Evolutionary conservation across 2,329 filamentous ascomycete species (phyloP).

Genomic region (Calonectria henricotiae): DNA sequence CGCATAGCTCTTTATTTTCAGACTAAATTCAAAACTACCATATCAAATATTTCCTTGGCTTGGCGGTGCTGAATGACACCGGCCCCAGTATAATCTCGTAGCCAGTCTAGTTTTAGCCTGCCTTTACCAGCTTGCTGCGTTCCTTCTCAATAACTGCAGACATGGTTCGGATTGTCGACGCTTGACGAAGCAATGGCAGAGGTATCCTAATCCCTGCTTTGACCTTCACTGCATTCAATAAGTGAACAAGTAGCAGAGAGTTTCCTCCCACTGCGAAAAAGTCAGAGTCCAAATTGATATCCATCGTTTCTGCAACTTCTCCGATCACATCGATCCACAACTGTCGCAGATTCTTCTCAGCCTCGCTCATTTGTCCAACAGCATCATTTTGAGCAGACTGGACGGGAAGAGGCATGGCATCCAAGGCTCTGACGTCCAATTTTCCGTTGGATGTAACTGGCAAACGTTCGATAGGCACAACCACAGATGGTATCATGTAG

Average conservation of each 20-base stretch:
- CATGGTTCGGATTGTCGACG: slow-evolving; percentile 61
- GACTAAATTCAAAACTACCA: no score
- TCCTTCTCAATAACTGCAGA: slow-evolving; percentile 44
- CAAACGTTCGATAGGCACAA: not conserved
- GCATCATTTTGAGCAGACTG: not conserved
- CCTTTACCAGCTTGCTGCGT: not conserved
- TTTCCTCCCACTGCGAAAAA: slow-evolving; percentile 64
- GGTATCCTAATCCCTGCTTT: slow-evolving; percentile 46
- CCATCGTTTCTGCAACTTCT: not conserved
- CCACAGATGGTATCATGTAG: slow-evolving; percentile 4
- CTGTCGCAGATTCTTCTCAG: not conserved
- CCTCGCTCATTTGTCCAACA: not conserved
- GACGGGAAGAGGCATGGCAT: not conserved
- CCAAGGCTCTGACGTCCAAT: not conserved
- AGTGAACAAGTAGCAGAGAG: slow-evolving; percentile 60
- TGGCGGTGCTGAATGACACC: not conserved
- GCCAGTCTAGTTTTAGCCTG: not conserved
- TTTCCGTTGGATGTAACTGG: not conserved
- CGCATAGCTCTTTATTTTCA: no score
- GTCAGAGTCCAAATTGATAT: slow-evolving; percentile 49
- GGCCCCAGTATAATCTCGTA: not conserved
- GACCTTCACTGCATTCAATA: slow-evolving; percentile 56
- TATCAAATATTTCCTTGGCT: not conserved
- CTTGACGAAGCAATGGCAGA: slow-evolving; percentile 58
- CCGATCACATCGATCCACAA: not conserved